Conservation (phyloP, 2,329 filamentous ascomycete genomes). For the Calonectria leucothoes region DNA sequence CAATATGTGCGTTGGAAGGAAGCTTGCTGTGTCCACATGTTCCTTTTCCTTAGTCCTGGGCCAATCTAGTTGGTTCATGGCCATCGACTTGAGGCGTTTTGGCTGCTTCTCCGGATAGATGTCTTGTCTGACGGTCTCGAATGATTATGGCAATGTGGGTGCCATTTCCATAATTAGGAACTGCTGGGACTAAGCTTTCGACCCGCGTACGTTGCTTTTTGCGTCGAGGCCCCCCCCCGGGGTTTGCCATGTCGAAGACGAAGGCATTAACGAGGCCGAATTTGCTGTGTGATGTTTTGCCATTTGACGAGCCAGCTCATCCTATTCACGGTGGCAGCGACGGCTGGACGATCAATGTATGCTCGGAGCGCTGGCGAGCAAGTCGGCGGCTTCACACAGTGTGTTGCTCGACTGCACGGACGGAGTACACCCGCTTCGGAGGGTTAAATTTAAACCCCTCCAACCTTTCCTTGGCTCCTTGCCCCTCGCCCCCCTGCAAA, state of each 20-base stretch:
- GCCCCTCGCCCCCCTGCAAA: constrained; percentile 29
- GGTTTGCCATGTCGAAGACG: not conserved
- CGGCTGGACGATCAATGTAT: not conserved
- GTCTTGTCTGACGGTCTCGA: constrained; percentile 9
- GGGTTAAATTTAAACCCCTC: constrained; percentile 43
- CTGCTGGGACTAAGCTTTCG: not conserved
- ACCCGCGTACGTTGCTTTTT: not conserved
- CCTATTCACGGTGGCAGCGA: not conserved
- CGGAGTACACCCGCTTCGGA: constrained; percentile 34
- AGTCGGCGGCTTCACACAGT: constrained; percentile 34
- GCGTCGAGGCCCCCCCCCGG: not conserved
- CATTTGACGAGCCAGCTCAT: not conserved
- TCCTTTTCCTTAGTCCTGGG: not conserved
- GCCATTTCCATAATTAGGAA: constrained; percentile 16
- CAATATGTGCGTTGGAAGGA: not conserved
- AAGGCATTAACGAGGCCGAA: not conserved
- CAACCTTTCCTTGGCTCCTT: constrained; percentile 25
- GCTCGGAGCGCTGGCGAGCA: not conserved
- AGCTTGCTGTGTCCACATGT: not conserved
- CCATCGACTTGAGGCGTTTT: not conserved
- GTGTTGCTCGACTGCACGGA: not conserved
- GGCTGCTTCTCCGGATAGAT: not conserved
- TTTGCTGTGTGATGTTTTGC: not conserved
- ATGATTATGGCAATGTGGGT: constrained; percentile 6
- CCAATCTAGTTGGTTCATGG: not conserved